Conservation (phyloP, 1,284 basidiomycete species). For the Pseudozyma sp. region DNA sequence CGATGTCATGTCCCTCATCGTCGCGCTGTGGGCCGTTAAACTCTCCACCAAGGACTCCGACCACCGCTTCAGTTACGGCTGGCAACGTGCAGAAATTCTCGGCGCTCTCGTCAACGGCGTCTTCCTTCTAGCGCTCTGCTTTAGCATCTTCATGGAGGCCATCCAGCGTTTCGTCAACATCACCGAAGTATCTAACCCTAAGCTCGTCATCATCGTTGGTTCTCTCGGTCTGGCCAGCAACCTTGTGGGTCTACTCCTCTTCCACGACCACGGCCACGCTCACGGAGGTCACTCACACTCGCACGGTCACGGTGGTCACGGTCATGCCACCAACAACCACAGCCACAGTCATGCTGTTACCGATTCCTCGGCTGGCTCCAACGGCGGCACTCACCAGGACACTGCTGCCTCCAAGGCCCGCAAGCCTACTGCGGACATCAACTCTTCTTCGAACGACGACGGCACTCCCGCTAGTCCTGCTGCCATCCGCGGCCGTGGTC, state of each 20-base stretch:
- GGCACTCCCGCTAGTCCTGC: constrained; percentile 10
- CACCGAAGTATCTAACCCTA: constrained; percentile 83
- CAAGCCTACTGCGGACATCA: constrained; percentile 18
- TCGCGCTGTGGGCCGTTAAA: constrained; percentile 96
- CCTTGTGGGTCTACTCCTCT: constrained; percentile 90
- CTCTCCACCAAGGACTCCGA: constrained; percentile 70
- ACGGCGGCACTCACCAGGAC: constrained; percentile 18
- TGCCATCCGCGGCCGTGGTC: constrained; percentile 27
- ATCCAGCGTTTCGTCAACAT: constrained; percentile 84
- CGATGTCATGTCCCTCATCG: constrained; percentile 86
- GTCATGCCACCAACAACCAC: constrained; percentile 42
- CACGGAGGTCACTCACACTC: constrained; percentile 74
- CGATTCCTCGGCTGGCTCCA: constrained; percentile 8
- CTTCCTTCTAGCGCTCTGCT: constrained; percentile 93
- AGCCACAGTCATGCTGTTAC: constrained; percentile 37
- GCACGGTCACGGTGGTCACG: constrained; percentile 70
- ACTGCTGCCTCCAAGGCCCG: constrained; percentile 14
- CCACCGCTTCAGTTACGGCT: constrained; percentile 86
- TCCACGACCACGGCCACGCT: constrained; percentile 76
- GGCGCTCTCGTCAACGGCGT: constrained; percentile 87
- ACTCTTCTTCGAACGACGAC: constrained; percentile 12
- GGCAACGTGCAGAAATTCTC: constrained; percentile 98
- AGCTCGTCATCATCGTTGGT: constrained; percentile 89
- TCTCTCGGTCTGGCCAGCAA: constrained; percentile 90
- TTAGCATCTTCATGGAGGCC: constrained; percentile 94